These are phyloP conservation scores for Cercospora sojina DNA, from an alignment of 2,329 filamentous ascomycete genomes.

Conservation along the genomic window DNA sequence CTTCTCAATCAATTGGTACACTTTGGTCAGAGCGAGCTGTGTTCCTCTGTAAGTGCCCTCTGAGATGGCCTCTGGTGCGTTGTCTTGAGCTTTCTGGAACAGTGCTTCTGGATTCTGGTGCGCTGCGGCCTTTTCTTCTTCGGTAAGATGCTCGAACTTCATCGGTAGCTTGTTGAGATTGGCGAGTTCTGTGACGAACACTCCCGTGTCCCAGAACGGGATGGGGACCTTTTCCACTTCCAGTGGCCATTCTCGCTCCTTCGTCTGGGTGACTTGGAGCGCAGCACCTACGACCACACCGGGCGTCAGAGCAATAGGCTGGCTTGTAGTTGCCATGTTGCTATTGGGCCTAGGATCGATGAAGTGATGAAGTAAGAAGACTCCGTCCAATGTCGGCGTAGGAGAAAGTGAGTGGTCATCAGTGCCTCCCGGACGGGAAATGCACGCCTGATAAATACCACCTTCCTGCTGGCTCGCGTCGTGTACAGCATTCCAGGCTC, in stretches of 20 bases:
- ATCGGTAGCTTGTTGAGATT: conserved; percentile 16
- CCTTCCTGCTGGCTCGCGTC: background rate
- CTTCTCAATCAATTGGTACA: conserved; percentile 26
- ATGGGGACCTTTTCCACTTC: conserved; percentile 19
- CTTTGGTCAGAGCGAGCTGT: conserved; percentile 28
- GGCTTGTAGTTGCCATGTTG: background rate
- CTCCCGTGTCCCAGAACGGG: conserved; percentile 24
- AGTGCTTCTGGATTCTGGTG: conserved; percentile 24
- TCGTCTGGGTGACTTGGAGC: conserved; percentile 1
- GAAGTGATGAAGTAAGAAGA: background rate
- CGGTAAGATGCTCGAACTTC: conserved; percentile 14
- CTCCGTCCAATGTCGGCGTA: background rate
- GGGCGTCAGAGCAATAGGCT: conserved; percentile 1
- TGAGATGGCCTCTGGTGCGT: conserved; percentile 16
- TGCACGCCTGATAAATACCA: background rate
- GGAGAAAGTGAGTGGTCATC: background rate
- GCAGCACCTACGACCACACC: conserved; percentile 13
- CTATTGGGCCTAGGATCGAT: background rate
- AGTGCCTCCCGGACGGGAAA: background rate
- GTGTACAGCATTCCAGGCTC: conserved; percentile 1
- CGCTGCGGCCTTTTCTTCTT: conserved; percentile 18
- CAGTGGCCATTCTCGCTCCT: conserved; percentile 18
- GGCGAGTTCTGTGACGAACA: conserved; percentile 23
- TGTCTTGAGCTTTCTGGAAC: conserved; percentile 17
- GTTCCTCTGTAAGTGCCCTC: conserved; percentile 26